phyloP scores from a whole-genome alignment of 1,139 yeast genomes.

The Taphrina deformans region DNA sequence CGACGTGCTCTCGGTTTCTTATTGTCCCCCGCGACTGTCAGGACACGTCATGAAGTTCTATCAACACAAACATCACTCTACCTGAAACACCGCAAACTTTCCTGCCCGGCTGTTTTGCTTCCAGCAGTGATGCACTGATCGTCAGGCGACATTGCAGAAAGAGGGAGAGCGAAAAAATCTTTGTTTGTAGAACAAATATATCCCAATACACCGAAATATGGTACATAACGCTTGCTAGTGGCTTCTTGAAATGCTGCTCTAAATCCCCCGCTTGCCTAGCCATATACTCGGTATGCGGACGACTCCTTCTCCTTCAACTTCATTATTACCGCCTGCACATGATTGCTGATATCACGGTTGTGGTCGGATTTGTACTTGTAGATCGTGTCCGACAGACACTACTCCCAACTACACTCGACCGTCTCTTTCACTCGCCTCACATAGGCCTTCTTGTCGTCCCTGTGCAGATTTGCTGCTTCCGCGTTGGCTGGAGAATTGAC shows the following conservation, averaged over 20 bases:
- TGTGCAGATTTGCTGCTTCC: constrained; percentile 93
- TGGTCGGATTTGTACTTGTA: neutral
- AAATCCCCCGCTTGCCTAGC: neutral
- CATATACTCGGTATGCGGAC: neutral
- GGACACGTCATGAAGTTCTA: too few relatives aligned
- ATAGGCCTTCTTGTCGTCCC: constrained; percentile 92
- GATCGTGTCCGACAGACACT: neutral
- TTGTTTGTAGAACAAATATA: neutral
- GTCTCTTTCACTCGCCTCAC: constrained; percentile 88
- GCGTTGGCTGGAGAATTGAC: constrained; percentile 97
- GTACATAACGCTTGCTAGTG: neutral
- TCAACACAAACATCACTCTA: too few relatives aligned
- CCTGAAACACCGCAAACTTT: too few relatives aligned
- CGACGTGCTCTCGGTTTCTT: too few relatives aligned
- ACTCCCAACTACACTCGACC: constrained; percentile 83
- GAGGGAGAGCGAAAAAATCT: neutral
- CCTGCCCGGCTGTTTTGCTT: too few relatives aligned
- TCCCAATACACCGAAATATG: neutral
- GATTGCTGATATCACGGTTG: neutral
- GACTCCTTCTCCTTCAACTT: too few relatives aligned
- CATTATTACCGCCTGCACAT: neutral
- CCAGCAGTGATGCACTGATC: neutral
- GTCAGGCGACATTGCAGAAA: too few relatives aligned
- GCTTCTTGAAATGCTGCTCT: neutral
- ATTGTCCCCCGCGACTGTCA: too few relatives aligned